Evolutionary conservation across 192 early-diverging fungal genomes (phyloP).

Genomic region (Rhizophagus sp.): DNA sequence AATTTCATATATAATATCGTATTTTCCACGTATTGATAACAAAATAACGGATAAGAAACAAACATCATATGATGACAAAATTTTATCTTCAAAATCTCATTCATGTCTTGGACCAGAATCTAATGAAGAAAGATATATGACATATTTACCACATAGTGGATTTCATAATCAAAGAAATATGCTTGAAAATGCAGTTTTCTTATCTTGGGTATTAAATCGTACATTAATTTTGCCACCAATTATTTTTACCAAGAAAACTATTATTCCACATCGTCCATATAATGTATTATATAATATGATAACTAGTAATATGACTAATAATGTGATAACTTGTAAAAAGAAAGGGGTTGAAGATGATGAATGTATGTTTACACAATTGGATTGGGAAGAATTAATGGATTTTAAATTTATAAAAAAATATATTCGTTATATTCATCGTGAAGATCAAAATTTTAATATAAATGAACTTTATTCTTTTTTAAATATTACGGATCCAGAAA

Average conservation of each 20-base stretch:
- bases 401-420: not conserved
- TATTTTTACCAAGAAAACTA: slow-evolving; percentile 26
- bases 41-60: not conserved
- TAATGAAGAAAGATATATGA: not conserved
- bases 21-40: not conserved
- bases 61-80: not conserved
- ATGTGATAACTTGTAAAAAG: not conserved
- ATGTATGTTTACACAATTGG: not conserved
- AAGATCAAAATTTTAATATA: not conserved
- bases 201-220: slow-evolving; percentile 43
- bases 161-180: slow-evolving; percentile 50
- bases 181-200: slow-evolving; percentile 43
- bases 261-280: slow-evolving; percentile 9
- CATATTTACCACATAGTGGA: slow-evolving; percentile 48
- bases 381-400: slow-evolving; percentile 6
- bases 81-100: not conserved
- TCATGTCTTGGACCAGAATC: not conserved
- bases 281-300: not conserved
- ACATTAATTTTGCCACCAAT: slow-evolving; percentile 48
- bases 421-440: not conserved
- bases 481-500: not conserved
- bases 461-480: not conserved
- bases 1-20: not conserved
- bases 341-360: not conserved
- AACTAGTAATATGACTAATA: not conserved